Conservation (phyloP, 331 rosid species). For the Arachis monticola region DNA sequence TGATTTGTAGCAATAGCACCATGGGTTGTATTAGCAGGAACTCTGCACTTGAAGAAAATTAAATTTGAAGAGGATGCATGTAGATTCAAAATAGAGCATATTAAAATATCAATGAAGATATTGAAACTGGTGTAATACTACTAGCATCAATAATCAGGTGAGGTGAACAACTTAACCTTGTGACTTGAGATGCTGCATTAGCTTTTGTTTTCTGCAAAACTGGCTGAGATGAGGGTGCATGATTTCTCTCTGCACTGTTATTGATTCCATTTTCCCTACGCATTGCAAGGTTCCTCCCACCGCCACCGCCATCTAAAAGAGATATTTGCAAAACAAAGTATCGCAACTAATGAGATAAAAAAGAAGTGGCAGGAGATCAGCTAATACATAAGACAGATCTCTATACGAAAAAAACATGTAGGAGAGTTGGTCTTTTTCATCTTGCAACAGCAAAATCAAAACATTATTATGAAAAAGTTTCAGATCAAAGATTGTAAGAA, state of each 20-base stretch:
- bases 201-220: slow-evolving; percentile 50
- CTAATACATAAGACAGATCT: slow-evolving; percentile 12
- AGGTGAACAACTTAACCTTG: slow-evolving; percentile 50
- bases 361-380: slow-evolving; percentile 13
- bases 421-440: neutral
- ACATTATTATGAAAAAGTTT: neutral
- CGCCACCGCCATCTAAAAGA: slow-evolving; percentile 57
- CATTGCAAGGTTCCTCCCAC: slow-evolving; percentile 54
- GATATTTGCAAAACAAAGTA: slow-evolving; percentile 33
- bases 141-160: neutral
- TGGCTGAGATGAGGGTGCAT: slow-evolving; percentile 43
- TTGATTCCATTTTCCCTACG: slow-evolving; percentile 66
- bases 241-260: slow-evolving; percentile 52
- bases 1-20: slow-evolving; percentile 47
- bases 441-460: slow-evolving; percentile 12
- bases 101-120: neutral
- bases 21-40: slow-evolving; percentile 50
- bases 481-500: slow-evolving; percentile 7
- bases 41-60: slow-evolving; percentile 45
- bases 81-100: neutral
- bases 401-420: neutral
- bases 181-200: slow-evolving; percentile 42
- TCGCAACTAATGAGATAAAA: slow-evolving; percentile 17
- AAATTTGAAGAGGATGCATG: slow-evolving; percentile 5
- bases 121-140: neutral